Evolutionary conservation across 2,329 filamentous ascomycete genomes (phyloP).

Genomic region (Fusarium sp.): DNA sequence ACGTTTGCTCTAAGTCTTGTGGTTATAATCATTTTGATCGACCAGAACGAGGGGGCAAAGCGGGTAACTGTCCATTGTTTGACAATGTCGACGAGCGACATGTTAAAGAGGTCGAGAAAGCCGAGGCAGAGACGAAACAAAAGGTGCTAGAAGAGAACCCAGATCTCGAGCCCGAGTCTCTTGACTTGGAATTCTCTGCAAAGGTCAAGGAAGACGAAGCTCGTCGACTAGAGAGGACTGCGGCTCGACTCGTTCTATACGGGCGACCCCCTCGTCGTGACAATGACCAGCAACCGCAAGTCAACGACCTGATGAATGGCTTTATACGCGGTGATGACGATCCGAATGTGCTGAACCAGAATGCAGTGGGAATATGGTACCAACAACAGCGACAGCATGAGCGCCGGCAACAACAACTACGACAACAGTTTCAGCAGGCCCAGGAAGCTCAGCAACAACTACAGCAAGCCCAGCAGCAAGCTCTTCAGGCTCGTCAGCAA

Average conservation of each 20-base stretch:
- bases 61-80: conserved; percentile 74
- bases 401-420: background rate
- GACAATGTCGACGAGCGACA: conserved; percentile 72
- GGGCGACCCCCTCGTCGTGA: background rate
- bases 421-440: background rate
- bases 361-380: background rate
- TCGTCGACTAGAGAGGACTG: conserved; percentile 33
- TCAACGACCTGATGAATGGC: background rate
- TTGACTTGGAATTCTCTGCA: conserved; percentile 71
- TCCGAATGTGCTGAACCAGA: background rate
- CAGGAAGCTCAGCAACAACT: background rate
- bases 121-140: conserved; percentile 68
- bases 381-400: background rate
- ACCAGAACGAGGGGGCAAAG: conserved; percentile 56
- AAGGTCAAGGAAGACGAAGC: conserved; percentile 59
- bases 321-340: background rate
- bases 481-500: background rate
- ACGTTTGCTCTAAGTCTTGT: conserved; percentile 76
- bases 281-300: background rate
- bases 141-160: conserved; percentile 70
- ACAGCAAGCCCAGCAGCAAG: background rate
- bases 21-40: conserved; percentile 80
- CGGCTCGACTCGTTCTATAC: background rate
- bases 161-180: conserved; percentile 65
- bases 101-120: conserved; percentile 70